Percentiles rank a stretch among this genome's conserved stretches.
phyloP scores from a whole-genome alignment of 2,329 filamentous ascomycete genomes.

The Neonectria hederae region DNA sequence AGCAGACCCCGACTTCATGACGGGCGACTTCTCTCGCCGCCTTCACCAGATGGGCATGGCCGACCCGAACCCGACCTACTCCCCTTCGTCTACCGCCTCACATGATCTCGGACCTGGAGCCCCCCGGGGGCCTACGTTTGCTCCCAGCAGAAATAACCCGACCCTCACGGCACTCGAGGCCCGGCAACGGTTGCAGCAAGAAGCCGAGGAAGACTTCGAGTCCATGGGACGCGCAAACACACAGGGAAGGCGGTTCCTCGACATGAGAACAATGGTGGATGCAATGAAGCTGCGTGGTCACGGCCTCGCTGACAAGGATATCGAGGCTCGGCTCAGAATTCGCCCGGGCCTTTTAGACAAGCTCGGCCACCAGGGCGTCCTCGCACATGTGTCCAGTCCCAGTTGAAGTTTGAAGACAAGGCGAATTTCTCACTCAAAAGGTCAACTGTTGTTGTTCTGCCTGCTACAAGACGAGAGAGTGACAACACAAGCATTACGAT shows the following conservation, averaged over 20 bases:
- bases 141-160: conserved; percentile 50
- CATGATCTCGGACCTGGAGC: conserved; percentile 31
- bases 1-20: conserved; percentile 52
- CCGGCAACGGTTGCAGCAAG: conserved; percentile 54
- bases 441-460: conserved; percentile 14
- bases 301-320: conserved; percentile 51
- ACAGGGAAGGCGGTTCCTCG: conserved; percentile 55
- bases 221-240: conserved; percentile 47
- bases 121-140: conserved; percentile 41
- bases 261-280: conserved; percentile 58
- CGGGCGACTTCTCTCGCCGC: conserved; percentile 60
- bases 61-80: conserved; percentile 63
- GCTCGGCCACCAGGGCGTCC: conserved; percentile 54
- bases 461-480: conserved; percentile 13
- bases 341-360: conserved; percentile 56
- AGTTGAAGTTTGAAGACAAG: conserved; percentile 23
- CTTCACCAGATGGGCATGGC: conserved; percentile 65
- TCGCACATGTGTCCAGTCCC: conserved; percentile 49
- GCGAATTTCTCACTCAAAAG: neutral
- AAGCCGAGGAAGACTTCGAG: conserved; percentile 57
- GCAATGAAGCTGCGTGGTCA: conserved; percentile 55
- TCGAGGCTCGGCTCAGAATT: conserved; percentile 59
- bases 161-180: conserved; percentile 62
- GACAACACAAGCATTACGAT: conserved; percentile 23
- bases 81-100: conserved; percentile 59